Base-by-base conservation (phyloP, 2,329 filamentous ascomycete species). In the Aspergillus udagawae region DNA sequence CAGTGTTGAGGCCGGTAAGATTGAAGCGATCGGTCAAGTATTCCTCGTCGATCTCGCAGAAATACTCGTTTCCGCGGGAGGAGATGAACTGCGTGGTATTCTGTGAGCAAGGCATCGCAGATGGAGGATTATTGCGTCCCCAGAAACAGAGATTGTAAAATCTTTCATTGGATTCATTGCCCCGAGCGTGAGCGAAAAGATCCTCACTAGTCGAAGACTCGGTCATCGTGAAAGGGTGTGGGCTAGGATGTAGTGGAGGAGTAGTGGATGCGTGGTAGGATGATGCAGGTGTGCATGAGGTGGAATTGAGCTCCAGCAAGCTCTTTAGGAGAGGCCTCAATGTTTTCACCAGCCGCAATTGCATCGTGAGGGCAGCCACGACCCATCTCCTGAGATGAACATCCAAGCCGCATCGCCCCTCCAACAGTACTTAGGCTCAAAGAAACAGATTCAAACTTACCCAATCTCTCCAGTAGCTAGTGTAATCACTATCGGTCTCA, bases 401-500 rank as follows among this genome's bases (percentile, higher is more conserved):
- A 23, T 10, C 42, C 41, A 53, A 60, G 23, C 32, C 49, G 56
- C 48, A 57, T 48, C 44, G 4, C 49, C 50, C 55, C 42, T 62
- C 28, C 49, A 56, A 42, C 54, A 57, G 57, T 45, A 48, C 7
- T 49, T 49, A 54, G 51, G 45, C 49, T 47, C 27, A 52, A 53
- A 53, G 25, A 58, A 50, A 54, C 54, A 60, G 51, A 48, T 44
- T 52, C 60, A 61, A 59, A 87, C 91, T 80, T 82, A 97, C 94
- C 94, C 94, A 99, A 79, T 99, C 94, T 75, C 93, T 84, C 94
- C 94, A 99, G 77, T 97, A 99, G 78, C 92, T 97, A 51, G 94
- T 97, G 75, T 97, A 99, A 79, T 99, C 94, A 77, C 92, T 97
- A 74, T 99, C 94, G 12, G 92, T 96, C 77, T 99, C 94, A 73